Evolutionary conservation across 1,284 basidiomycete species (phyloP), one percentile per base, ranked within the genome.

Genomic region (Ganoderma sinense): DNA sequence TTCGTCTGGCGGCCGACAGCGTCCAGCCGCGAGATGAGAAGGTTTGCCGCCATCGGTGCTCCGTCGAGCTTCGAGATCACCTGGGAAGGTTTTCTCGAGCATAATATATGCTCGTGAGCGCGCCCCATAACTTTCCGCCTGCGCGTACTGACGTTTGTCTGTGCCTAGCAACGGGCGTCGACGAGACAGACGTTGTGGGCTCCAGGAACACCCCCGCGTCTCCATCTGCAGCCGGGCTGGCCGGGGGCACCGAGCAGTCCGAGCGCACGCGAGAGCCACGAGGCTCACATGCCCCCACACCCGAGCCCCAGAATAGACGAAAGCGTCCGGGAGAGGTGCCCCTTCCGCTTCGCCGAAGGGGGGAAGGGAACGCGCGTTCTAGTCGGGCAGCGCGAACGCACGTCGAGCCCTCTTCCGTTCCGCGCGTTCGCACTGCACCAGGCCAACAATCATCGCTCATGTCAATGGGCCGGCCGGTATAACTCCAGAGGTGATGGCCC

Each of bases 221-320:
- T 33, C 39, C 55, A 40, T 18, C 13, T 40, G n/a, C 20, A 53
- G 53, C 72, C 70, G 72, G 70, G 53, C 68, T 70, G 62, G 61
- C 72, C 72, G 70, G 69, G 59, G 51, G 67, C 51, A 67, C 70
- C 70, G 72, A 71, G 45, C n/a, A 60, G 60, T 65, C 69, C 68
- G 70, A 69, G 63, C 66, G 65, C 72, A 74, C 72, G 72, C 72
- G 72, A 74, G 70, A 68, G 69, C 72, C 72, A 74, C 72, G 72
- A 71, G 72, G 72, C 61, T 69, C 70, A 70, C 72, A 69, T 69
- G 69, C 26, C 23, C 40, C 23, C 18, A 48, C 43, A 59, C 63
- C 58, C 53, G 48, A 7, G 53, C 40, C 45, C 60, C 40, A 66
- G 61, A 74, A 71, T 71, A 70, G 70, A 69, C 69, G 65, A 74